Conservation (phyloP, 768 basidiomycete species). For the Suillus cothurnatus region DNA sequence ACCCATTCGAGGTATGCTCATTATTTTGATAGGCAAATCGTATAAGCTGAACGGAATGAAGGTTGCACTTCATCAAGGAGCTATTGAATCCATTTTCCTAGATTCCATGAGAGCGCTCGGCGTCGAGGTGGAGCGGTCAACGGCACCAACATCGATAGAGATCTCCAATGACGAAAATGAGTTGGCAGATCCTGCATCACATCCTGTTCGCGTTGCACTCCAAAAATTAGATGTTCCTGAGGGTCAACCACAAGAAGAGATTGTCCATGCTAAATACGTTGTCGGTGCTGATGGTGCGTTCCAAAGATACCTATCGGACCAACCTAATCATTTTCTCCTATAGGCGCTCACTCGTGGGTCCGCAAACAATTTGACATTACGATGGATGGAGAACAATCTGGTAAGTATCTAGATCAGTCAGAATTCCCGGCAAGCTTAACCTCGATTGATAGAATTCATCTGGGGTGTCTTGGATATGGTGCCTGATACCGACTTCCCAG, state of each 20-base stretch:
- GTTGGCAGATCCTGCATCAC: slow-evolving; percentile 23
- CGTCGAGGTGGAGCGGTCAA: slow-evolving; percentile 36
- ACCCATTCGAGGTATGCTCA: slow-evolving; percentile 63
- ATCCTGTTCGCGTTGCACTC: slow-evolving; percentile 28
- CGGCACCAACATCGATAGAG: slow-evolving; percentile 29
- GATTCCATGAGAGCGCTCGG: slow-evolving; percentile 35
- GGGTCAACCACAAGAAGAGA: slow-evolving; percentile 45
- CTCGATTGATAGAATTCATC: slow-evolving; percentile 32
- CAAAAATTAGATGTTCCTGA: slow-evolving; percentile 27
- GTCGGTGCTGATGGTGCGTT: slow-evolving; percentile 71
- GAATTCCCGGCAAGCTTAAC: background rate
- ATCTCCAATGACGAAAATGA: slow-evolving; percentile 28
- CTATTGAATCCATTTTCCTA: slow-evolving; percentile 36
- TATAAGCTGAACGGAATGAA: slow-evolving; percentile 13
- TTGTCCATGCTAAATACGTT: slow-evolving; percentile 72
- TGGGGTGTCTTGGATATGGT: slow-evolving; percentile 51
- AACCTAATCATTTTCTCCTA: slow-evolving; percentile 4
- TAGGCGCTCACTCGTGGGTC: slow-evolving; percentile 85
- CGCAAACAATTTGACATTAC: slow-evolving; percentile 62
- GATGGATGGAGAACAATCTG: slow-evolving; percentile 77
- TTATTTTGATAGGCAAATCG: background rate
- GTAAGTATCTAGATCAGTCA: slow-evolving; percentile 21
- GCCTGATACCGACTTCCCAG: slow-evolving; percentile 55
- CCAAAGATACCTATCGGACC: background rate
- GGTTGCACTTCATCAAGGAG: slow-evolving; percentile 38